phyloP scores from a whole-genome alignment of 2,329 filamentous ascomycete genomes.

The Fusarium equiseti region DNA sequence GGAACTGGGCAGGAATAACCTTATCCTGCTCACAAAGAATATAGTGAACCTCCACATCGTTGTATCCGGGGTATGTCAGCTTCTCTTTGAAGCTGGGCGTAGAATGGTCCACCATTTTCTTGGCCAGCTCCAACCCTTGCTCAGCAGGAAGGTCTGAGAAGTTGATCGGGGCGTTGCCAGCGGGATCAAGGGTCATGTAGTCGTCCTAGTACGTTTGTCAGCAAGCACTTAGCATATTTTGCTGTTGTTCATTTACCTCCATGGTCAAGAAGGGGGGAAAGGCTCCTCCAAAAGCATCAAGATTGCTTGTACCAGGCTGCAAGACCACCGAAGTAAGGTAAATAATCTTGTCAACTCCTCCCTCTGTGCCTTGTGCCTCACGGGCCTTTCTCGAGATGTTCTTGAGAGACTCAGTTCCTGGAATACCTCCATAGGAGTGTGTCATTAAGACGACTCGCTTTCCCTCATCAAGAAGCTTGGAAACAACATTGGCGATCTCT shows the following conservation, averaged over 20 bases:
- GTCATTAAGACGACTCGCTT: slow-evolving; percentile 18
- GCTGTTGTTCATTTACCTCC: not conserved
- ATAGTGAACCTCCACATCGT: slow-evolving; percentile 34
- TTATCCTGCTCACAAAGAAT: slow-evolving; percentile 28
- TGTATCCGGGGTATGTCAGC: slow-evolving; percentile 31
- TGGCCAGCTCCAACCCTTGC: slow-evolving; percentile 6
- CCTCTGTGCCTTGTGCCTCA: not conserved
- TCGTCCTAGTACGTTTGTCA: not conserved
- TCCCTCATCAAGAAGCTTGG: slow-evolving; percentile 2
- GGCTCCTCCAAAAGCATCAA: slow-evolving; percentile 14
- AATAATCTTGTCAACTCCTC: slow-evolving; percentile 19
- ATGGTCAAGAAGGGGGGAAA: slow-evolving; percentile 8
- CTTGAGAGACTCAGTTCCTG: slow-evolving; percentile 14
- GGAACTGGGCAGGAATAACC: slow-evolving; percentile 6
- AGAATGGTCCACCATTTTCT: slow-evolving; percentile 25
- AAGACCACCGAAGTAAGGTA: slow-evolving; percentile 21
- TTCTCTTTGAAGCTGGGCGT: slow-evolving; percentile 29
- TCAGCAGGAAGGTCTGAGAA: slow-evolving; percentile 29
- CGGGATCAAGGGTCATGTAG: slow-evolving; percentile 12
- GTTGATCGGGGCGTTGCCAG: not conserved
- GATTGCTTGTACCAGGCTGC: slow-evolving; percentile 1
- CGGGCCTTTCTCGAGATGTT: slow-evolving; percentile 17
- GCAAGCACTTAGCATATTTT: rapidly evolving
- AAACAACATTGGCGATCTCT: slow-evolving; percentile 9
- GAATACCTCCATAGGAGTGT: slow-evolving; percentile 33